Base-by-base conservation (phyloP, 1,284 basidiomycete genomes). In the Papiliotrema fonsecae region DNA sequence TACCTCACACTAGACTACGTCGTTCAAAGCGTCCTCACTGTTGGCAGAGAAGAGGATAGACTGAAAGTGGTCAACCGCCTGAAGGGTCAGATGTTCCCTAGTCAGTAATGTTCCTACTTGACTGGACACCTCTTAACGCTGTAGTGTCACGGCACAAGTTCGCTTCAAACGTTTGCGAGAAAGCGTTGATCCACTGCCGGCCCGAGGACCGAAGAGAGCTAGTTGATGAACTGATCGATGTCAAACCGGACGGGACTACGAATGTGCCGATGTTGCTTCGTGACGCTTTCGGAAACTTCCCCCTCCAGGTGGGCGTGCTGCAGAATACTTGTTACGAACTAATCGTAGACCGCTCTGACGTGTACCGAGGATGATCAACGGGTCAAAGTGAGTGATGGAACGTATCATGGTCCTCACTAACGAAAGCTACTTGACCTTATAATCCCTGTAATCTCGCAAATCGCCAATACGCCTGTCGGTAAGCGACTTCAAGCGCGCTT, bases 161-260 rank as follows among this genome's bases (percentile, higher is more conserved):
- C 65, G 92, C 94, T 1, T 93, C 88, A 5, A 98, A 98, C 64
- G 96, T 98, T 18, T 87, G 90, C 67, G 96, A 98, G 75, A 91
- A 92, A 72, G 90, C 91, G 1, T 78, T 97, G 39, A 70, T 84
- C 21, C 83, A 78, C 21, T 81, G 86, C 0, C 79, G 82, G 48
- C 45, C 77, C 0, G 81, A 83, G 19, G 84, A 80, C 52, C 82
- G 86, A 47, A 79, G 79, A 19, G 69, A 76, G 28, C 76, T 97
- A 52, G 82, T 96, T 49, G 82, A 88, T 21, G 90, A 96, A 73
- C 83, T 96, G 35, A 57, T 69, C 36, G 62, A 49, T 35, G 40
- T 55, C 30, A 44, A 53, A 19, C 24, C 47, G 5, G 62, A 67
- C 13, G 64, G 58, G 5, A 49, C 55, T 39, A 62, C 56, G 39